These are phyloP conservation scores for Fusarium sp. DNA, from an alignment of 2,329 filamentous ascomycete genomes.

Conservation along the genomic window DNA sequence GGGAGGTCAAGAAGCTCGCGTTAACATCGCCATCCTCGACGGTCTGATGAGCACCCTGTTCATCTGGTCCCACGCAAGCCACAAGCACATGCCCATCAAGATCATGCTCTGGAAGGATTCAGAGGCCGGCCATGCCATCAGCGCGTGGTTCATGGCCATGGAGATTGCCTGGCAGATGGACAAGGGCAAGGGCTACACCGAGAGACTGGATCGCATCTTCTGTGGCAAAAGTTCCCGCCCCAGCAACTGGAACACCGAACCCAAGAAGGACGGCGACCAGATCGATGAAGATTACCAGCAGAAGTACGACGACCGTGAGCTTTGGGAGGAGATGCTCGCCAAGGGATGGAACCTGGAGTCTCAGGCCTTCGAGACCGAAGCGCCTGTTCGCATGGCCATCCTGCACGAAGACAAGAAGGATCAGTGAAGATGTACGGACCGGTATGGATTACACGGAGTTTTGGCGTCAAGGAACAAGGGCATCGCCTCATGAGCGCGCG, in stretches of 20 bases:
- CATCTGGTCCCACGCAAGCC: slow-evolving; percentile 41
- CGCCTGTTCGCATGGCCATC: slow-evolving; percentile 49
- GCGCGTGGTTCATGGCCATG: slow-evolving; percentile 54
- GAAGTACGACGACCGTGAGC: slow-evolving; percentile 28
- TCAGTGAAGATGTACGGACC: slow-evolving; percentile 22
- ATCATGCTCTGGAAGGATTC: slow-evolving; percentile 51
- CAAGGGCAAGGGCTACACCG: slow-evolving; percentile 35
- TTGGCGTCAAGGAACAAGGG: slow-evolving; percentile 2
- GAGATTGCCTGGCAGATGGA: slow-evolving; percentile 51
- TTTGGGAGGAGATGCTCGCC: slow-evolving; percentile 46
- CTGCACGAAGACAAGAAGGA: slow-evolving; percentile 42
- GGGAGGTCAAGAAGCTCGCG: slow-evolving; percentile 22
- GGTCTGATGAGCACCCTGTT: slow-evolving; percentile 47
- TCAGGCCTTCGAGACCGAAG: slow-evolving; percentile 52
- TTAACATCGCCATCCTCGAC: slow-evolving; percentile 45
- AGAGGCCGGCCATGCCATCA: slow-evolving; percentile 46
- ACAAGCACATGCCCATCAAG: slow-evolving; percentile 44
- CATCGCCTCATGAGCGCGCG: neutral
- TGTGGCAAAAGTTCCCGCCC: slow-evolving; percentile 1
- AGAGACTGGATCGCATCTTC: slow-evolving; percentile 34
- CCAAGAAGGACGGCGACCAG: slow-evolving; percentile 4
- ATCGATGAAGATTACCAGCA: slow-evolving; percentile 28
- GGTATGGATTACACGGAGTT: neutral
- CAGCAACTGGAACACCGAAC: neutral
- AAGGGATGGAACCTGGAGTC: slow-evolving; percentile 52